These are phyloP conservation scores for Tetragonia tetragonoides DNA, from an alignment of 148 eudicot genomes.

Conservation along the genomic window DNA sequence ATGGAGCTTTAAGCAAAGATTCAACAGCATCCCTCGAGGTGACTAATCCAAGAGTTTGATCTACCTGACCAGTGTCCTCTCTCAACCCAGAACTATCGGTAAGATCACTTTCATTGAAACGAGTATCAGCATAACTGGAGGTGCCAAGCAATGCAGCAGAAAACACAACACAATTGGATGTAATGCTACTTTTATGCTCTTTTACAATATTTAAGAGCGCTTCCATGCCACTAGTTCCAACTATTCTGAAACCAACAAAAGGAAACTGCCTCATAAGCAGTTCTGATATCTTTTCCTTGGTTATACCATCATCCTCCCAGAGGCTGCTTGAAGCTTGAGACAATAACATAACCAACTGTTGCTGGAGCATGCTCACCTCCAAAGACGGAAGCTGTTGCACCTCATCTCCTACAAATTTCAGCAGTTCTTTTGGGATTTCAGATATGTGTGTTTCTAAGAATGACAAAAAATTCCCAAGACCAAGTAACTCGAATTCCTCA, in stretches of 20 bases:
- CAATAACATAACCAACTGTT: slow-evolving; percentile 56
- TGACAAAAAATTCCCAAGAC: slow-evolving; percentile 65
- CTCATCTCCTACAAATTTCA: slow-evolving; percentile 37
- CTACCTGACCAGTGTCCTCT: slow-evolving; percentile 22
- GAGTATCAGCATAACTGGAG: slow-evolving; percentile 18
- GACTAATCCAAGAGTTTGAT: slow-evolving; percentile 31
- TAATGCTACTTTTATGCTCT: slow-evolving; percentile 33
- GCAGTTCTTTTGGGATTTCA: slow-evolving; percentile 48
- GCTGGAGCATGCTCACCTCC: slow-evolving; percentile 58
- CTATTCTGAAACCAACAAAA: slow-evolving; percentile 46
- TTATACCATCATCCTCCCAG: slow-evolving; percentile 50
- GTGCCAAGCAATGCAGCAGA: slow-evolving; percentile 62
- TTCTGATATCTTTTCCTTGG: slow-evolving; percentile 47
- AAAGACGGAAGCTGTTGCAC: slow-evolving; percentile 37
- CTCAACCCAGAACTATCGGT: slow-evolving; percentile 19
- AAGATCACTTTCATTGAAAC: slow-evolving; percentile 26
- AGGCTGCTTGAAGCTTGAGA: slow-evolving; percentile 70
- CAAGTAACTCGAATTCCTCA: slow-evolving; percentile 66
- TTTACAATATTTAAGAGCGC: slow-evolving; percentile 33
- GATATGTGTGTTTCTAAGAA: slow-evolving; percentile 52
- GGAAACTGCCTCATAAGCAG: slow-evolving; percentile 81
- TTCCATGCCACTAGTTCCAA: slow-evolving; percentile 30
- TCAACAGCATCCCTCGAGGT: slow-evolving; percentile 69
- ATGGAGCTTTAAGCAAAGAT: slow-evolving; percentile 67
- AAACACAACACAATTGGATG: slow-evolving; percentile 52